Evolutionary conservation across 306 rosid genomes (phyloP).

Genomic region (Delonix regia): DNA sequence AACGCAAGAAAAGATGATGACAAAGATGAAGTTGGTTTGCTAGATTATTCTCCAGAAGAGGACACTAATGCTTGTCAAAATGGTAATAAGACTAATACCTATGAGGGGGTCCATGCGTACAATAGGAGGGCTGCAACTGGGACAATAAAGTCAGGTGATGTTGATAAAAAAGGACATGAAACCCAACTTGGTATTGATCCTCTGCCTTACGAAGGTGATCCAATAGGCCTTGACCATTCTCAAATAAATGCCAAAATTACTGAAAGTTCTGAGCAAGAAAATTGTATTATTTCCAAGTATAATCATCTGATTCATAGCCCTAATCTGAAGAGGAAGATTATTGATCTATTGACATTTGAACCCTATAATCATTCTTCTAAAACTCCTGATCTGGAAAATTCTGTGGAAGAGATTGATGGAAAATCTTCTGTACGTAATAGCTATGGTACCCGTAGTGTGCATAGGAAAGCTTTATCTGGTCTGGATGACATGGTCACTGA

Average conservation of each 20-base stretch:
- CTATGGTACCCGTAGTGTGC: constrained; percentile 43
- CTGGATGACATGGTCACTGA: constrained; percentile 57
- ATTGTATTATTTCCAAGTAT: constrained; percentile 44
- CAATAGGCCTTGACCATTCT: constrained; percentile 42
- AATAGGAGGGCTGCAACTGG: constrained; percentile 34
- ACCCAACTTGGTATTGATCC: constrained; percentile 63
- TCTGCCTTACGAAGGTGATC: constrained; percentile 42
- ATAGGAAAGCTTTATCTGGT: constrained; percentile 43
- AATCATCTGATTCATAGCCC: constrained; percentile 37
- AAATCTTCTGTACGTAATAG: constrained; percentile 39
- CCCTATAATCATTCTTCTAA: constrained; percentile 26
- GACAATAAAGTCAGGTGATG: constrained; percentile 40
- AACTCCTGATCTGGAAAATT: constrained; percentile 30
- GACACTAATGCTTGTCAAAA: constrained; percentile 26
- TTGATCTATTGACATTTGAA: constrained; percentile 34
- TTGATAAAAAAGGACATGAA: constrained; percentile 34
- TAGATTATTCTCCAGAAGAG: constrained; percentile 29
- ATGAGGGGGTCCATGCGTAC: constrained; percentile 35
- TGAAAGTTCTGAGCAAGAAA: constrained; percentile 40
- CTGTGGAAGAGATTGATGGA: constrained; percentile 38
- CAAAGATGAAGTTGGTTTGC: constrained; percentile 21
- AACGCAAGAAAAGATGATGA: constrained; percentile 51
- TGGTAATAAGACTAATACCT: constrained; percentile 4
- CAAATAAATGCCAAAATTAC: constrained; percentile 32
- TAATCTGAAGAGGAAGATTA: constrained; percentile 40